These are phyloP conservation scores for Pseudisothecium myosuroides DNA, from an alignment of 225 moss, liverwort and hornwort genomes.

Conservation along the genomic window DNA sequence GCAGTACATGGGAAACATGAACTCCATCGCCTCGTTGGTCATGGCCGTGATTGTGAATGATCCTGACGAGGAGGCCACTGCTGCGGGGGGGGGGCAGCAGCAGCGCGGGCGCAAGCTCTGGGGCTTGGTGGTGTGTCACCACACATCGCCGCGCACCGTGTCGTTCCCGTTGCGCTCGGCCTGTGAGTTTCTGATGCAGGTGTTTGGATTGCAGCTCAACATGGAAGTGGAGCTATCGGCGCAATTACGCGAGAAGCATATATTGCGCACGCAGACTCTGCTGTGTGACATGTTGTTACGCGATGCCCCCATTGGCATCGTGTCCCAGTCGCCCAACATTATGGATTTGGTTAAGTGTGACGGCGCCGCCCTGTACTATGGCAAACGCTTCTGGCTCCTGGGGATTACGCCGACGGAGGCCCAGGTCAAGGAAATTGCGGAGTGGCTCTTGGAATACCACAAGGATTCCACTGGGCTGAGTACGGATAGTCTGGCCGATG, in stretches of 20 bases:
- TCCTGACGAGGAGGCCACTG: conserved; percentile 18
- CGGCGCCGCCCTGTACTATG: conserved; percentile 45
- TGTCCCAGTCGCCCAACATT: conserved; percentile 52
- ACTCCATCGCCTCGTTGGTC: conserved; percentile 36
- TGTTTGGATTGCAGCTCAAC: conserved; percentile 46
- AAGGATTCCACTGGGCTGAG: conserved; percentile 53
- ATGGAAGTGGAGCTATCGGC: conserved; percentile 40
- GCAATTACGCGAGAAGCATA: conserved; percentile 45
- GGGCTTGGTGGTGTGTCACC: conserved; percentile 55
- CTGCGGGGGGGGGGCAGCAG: conserved; percentile 19
- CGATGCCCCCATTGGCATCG: conserved; percentile 57
- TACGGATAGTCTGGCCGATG: conserved; percentile 51
- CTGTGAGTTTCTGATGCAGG: conserved; percentile 51
- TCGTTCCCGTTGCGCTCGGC: conserved; percentile 52
- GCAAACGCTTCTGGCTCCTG: conserved; percentile 46
- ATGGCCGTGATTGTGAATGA: conserved; percentile 62
- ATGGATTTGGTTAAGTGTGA: conserved; percentile 55
- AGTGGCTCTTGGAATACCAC: conserved; percentile 46
- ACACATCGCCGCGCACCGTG: conserved; percentile 35
- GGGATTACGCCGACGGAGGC: conserved; percentile 31
- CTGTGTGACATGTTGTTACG: conserved; percentile 54
- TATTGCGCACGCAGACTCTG: conserved; percentile 41
- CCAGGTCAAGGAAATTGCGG: conserved; percentile 50
- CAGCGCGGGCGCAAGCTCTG: conserved; percentile 50
- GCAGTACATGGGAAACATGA: conserved; percentile 61